phyloP scores from a whole-genome alignment of 1,139 yeast genomes.

The Suhomyces taliae region DNA sequence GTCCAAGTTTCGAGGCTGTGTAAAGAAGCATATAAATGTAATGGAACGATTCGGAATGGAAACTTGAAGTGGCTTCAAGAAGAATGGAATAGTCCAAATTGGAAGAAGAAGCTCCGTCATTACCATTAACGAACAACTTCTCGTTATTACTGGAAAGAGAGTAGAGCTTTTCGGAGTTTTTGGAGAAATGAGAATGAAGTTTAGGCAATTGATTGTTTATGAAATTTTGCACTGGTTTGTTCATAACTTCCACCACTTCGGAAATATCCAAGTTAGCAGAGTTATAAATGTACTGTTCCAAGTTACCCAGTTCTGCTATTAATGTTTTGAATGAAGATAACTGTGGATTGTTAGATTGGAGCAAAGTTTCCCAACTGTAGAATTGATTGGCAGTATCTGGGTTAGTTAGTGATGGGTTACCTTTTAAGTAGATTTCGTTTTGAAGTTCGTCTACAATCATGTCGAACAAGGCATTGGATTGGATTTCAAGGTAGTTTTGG shows the following conservation, averaged over 20 bases:
- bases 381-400: constrained; percentile 7
- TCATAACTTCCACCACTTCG: constrained; percentile 51
- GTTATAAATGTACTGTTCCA: constrained; percentile 57
- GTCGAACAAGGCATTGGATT: constrained; percentile 66
- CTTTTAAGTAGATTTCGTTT: constrained; percentile 67
- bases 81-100: constrained; percentile 30
- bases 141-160: constrained; percentile 1
- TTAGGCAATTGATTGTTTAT: constrained; percentile 32
- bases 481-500: constrained; percentile 59
- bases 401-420: constrained; percentile 6
- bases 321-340: constrained; percentile 40
- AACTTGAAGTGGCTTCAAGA: constrained; percentile 29
- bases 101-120: constrained; percentile 13
- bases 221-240: constrained; percentile 43
- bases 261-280: constrained; percentile 58
- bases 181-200: constrained; percentile 28
- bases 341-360: constrained; percentile 29
- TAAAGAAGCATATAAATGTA: constrained; percentile 57
- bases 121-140: constrained; percentile 1
- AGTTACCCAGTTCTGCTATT: constrained; percentile 40
- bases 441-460: constrained; percentile 76
- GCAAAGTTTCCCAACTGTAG: constrained; percentile 30
- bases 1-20: constrained; percentile 62
- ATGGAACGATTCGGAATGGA: constrained; percentile 49
- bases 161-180: constrained; percentile 10